Evolutionary conservation across 192 early-diverging fungal genomes (phyloP), one percentile per base, ranked within the genome.

Genomic region (Coemansia sp.): DNA sequence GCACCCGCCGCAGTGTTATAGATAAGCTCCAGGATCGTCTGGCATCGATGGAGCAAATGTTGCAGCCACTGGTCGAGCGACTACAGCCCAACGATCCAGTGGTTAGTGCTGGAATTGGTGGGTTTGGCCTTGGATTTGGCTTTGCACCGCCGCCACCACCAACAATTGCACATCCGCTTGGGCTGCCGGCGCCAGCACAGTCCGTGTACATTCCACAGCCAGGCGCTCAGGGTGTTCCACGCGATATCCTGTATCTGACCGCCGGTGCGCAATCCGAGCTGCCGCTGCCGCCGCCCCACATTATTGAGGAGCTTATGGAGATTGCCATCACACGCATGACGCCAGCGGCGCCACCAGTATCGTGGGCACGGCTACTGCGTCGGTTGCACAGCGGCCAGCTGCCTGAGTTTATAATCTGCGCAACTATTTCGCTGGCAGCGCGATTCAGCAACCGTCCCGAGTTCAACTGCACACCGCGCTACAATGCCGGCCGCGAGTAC

Each of bases 11-110:
- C 56, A 82, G 70, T 45, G 64, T 82, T 43, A 82, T 82, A 45
- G 79, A 82, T 54, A 82, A 82, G 67, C 70, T 82, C 3, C 73
- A 82, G 55, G 79, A 82, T 59, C 65, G 79, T 2, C 67, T 82
- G 0, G 70, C 65, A 53, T 82, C 73, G 56, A 82, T 82, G 79
- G 79, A 82, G 74, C 79, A 82, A 74, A 72, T 82, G 70, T 64
- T 82, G 22, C 79, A 76, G 70, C 79, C 79, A 12, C 70, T 82
- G 60, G 79, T 82, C 55, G 79, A 82, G 65, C 73, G 74, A 17
- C 73, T 82, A 35, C 60, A 70, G 39, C 74, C 74, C 27, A 82
- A 76, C 70, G 77, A 80, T 43, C 77, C 77, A 4, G 65, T 80
- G 9, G 65, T 79, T 47, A 60, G 65, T 58, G 54, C 69, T 1